These are phyloP conservation scores for Backusella liffmaniae DNA, from an alignment of 192 early-diverging fungal species.

Conservation along the genomic window DNA sequence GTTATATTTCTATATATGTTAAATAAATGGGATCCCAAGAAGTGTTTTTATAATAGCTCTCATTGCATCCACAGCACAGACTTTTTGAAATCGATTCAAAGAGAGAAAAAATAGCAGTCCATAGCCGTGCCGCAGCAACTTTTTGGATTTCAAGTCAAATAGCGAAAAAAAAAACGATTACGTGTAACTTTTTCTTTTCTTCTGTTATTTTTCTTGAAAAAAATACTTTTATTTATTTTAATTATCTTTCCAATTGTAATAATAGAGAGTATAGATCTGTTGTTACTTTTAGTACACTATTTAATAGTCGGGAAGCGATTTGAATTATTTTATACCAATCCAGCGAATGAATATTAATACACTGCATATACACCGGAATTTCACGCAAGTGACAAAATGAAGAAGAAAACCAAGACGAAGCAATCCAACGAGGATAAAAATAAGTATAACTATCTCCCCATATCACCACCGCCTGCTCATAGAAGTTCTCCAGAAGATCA, in stretches of 20 bases:
- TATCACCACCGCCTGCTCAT: neutral
- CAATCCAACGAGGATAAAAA: neutral
- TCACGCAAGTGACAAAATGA: conserved; percentile 7
- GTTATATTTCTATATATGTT: neutral
- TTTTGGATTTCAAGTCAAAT: conserved; percentile 3
- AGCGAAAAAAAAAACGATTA: neutral
- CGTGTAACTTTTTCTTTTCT: neutral
- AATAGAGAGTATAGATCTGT: neutral
- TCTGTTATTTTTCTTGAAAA: conserved; percentile 2
- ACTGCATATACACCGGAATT: neutral
- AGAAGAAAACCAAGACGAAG: neutral
- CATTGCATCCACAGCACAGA: neutral
- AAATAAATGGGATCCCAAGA: neutral
- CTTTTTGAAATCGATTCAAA: neutral
- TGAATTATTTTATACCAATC: conserved; percentile 3
- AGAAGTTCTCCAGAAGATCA: neutral
- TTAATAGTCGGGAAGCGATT: neutral
- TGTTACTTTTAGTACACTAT: neutral
- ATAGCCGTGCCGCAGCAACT: neutral
- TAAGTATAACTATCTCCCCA: neutral
- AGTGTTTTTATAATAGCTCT: neutral
- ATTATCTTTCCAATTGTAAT: neutral
- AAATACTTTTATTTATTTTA: neutral
- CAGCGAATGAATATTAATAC: neutral
- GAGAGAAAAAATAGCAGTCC: neutral